Conservation (phyloP, 2,329 filamentous ascomycete genomes). For the Zasmidium citrigriseum region DNA sequence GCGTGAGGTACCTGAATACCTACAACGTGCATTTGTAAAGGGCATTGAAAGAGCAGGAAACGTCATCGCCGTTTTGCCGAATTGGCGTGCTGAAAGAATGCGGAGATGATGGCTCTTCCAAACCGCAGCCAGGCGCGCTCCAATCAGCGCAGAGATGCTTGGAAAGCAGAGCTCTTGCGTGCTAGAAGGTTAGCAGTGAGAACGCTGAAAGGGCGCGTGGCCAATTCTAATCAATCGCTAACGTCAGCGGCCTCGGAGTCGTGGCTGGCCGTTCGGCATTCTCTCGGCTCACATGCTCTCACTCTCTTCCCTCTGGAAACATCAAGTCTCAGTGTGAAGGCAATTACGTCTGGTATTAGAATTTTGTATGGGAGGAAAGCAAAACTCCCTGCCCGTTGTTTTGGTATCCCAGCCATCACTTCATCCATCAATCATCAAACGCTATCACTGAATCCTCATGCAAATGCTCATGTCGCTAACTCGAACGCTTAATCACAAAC, state of each 20-base stretch:
- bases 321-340: background rate
- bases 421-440: background rate
- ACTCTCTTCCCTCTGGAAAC: background rate
- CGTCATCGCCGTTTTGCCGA: conserved; percentile 10
- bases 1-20: background rate
- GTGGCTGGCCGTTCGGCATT: background rate
- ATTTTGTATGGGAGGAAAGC: conserved; percentile 1
- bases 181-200: background rate
- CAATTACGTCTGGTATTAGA: conserved; percentile 2
- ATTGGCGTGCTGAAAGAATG: background rate
- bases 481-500: conserved; percentile 45
- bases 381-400: background rate
- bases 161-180: conserved; percentile 11
- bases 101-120: background rate
- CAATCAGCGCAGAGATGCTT: conserved; percentile 11
- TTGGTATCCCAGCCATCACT: too few relatives aligned
- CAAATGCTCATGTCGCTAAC: conserved; percentile 20
- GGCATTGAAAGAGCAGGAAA: background rate
- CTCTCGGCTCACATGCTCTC: background rate
- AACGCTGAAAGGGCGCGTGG: background rate
- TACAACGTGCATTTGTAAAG: conserved; percentile 14
- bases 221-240: conserved; percentile 1
- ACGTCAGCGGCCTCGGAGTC: background rate
- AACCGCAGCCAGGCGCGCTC: background rate
- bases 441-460: conserved; percentile 4